Base-by-base conservation (phyloP, 2,329 filamentous ascomycete species). In the Curvularia sp. region DNA sequence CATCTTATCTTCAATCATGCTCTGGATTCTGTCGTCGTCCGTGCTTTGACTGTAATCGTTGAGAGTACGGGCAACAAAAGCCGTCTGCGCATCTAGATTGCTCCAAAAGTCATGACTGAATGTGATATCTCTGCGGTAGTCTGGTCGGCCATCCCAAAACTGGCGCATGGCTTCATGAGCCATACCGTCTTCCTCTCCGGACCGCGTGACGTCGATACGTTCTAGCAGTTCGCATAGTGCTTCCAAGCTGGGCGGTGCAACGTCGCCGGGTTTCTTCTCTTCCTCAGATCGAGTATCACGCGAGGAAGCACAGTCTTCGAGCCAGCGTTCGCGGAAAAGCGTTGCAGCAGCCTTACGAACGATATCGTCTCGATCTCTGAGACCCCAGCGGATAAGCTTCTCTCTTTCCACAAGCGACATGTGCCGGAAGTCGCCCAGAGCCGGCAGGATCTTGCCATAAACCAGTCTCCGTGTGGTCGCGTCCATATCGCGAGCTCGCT, bases 241-340 rank as follows among this genome's bases (percentile, higher is more conserved):
- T n/a, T 94, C 89, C 9, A 95, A 85, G 59, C 84, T 94, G 9
- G 75, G 76, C 5, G 74, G 71, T 1, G 68, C 67, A 18, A 70
- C 60, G 35, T 71, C 67, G 13, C 68, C 83, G 1, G 85, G 83
- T 5, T 85, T 79, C 47, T 68, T 77, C 47, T 82, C 81, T 5
- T 84, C 83, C 48, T 84, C 84, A 30, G 85, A 85, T 9, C 86
- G 86, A 18, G 83, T 82, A 38, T 88, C 85, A 7, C 84, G 81
- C 1, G 85, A 83, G 2, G 89, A 89, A 5, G 91, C 93, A 69
- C 93, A 97, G 72, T 98, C 92, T 73, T 98, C 94, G 61, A 99
- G 94, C 95, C 95, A 99, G n/a, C 92, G 87, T 72, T 97, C 93
- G 61, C 90, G 88, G 80, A 99, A 99, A 6, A 98, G 83, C 46